Percentiles rank a stretch among this genome's conserved stretches.
Evolutionary conservation across 2,329 filamentous ascomycete genomes (phyloP).

Genomic region (Curvularia verruculosa): DNA sequence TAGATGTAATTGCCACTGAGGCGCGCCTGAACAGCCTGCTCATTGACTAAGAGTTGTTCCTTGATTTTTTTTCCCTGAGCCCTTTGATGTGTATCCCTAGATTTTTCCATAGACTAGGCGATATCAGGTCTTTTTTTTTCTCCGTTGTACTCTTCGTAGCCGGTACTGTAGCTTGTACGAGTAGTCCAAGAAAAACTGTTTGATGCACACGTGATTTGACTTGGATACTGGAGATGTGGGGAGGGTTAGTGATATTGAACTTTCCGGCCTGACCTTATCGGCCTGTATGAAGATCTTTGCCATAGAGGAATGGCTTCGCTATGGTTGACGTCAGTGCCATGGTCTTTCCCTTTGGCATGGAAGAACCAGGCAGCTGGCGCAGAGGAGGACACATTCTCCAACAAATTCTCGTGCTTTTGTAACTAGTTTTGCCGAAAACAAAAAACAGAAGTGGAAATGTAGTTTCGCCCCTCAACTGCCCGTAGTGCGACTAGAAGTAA

Average conservation of each 20-base stretch:
- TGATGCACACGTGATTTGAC: slow-evolving; percentile 9
- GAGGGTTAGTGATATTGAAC: neutral
- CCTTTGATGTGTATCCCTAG: slow-evolving; percentile 4
- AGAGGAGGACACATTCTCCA: no score
- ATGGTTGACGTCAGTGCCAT: no score
- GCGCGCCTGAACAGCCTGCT: slow-evolving; percentile 86
- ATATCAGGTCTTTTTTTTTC: neutral
- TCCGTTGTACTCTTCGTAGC: slow-evolving; percentile 15
- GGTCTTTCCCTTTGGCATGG: no score
- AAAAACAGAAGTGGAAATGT: no score
- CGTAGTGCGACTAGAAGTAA: no score
- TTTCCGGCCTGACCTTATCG: no score
- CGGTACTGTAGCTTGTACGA: slow-evolving; percentile 18
- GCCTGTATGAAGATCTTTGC: no score
- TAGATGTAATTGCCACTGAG: slow-evolving; percentile 93
- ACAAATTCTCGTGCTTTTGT: no score
- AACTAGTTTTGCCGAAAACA: no score
- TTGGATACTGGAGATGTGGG: neutral
- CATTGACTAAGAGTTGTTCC: slow-evolving; percentile 65
- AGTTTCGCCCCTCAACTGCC: no score
- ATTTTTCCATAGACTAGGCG: slow-evolving; percentile 7
- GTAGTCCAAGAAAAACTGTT: slow-evolving; percentile 14
- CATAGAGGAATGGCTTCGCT: no score
- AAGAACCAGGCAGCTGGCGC: no score
- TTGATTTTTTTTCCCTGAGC: slow-evolving; percentile 10